These are phyloP conservation scores for Bonnemaisonia californica DNA, from an alignment of 31 red algal species.

Conservation along the genomic window DNA sequence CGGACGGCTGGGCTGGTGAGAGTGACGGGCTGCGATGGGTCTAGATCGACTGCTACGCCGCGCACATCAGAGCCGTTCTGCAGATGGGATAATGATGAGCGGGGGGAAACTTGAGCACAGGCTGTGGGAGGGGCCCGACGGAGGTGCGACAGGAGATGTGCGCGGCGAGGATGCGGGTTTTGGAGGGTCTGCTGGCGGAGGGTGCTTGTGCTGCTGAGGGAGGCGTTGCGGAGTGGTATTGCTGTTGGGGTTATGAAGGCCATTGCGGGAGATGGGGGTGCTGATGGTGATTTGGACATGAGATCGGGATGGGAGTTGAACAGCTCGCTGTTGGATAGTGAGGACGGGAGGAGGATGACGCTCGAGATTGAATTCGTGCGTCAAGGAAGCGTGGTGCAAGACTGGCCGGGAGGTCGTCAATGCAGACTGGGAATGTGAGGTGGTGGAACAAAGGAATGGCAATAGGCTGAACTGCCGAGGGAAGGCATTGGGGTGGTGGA, in stretches of 20 bases:
- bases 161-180: background rate
- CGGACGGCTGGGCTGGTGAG: slow-evolving; percentile 39
- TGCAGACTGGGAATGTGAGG: slow-evolving; percentile 3
- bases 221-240: no score
- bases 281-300: no score
- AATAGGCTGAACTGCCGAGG: background rate
- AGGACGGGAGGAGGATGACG: no score
- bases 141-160: background rate
- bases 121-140: background rate
- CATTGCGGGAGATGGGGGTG: background rate
- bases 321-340: no score
- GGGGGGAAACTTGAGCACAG: background rate
- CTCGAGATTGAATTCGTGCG: no score
- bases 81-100: slow-evolving; percentile 15
- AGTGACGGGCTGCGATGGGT: slow-evolving; percentile 49
- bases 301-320: no score
- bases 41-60: slow-evolving; percentile 52
- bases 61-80: slow-evolving; percentile 86
- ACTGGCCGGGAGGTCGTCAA: no score
- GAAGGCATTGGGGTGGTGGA: slow-evolving; percentile 6
- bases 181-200: background rate
- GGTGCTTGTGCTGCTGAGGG: no score
- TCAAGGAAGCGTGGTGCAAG: no score
- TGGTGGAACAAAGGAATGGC: slow-evolving; percentile 1
- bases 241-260: background rate